phyloP scores from a whole-genome alignment of 1,284 basidiomycete genomes.

The Cutaneotrichosporon sp. region DNA sequence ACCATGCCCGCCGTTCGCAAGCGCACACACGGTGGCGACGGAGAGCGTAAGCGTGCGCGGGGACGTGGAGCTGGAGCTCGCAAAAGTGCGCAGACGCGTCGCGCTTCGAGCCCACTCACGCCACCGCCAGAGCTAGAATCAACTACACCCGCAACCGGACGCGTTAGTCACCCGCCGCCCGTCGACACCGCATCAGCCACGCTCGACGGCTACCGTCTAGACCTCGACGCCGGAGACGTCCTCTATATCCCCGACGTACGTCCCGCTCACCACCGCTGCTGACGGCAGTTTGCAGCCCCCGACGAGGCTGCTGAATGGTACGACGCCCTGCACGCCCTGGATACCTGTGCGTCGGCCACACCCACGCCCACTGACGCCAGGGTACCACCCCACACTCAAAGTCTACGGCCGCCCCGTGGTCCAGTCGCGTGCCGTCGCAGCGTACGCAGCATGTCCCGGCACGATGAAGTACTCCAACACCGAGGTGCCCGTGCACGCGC shows the following conservation, averaged over 20 bases:
- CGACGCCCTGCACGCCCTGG: slow-evolving; percentile 42
- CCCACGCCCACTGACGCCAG: slow-evolving; percentile 9
- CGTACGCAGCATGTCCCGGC: slow-evolving; percentile 48
- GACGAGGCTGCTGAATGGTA: slow-evolving; percentile 48
- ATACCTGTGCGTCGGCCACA: slow-evolving; percentile 43
- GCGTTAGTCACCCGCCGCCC: not conserved
- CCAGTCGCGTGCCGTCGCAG: slow-evolving; percentile 53
- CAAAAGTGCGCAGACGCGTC: no score
- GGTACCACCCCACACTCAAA: slow-evolving; percentile 52
- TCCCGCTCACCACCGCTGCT: not conserved
- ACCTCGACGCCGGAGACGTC: slow-evolving; percentile 33
- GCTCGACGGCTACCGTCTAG: not conserved
- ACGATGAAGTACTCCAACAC: slow-evolving; percentile 51
- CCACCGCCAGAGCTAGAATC: no score
- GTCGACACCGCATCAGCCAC: not conserved
- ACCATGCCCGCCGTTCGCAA: no score
- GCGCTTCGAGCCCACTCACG: no score
- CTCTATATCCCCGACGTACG: slow-evolving; percentile 47
- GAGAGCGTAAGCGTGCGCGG: no score
- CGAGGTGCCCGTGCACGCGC: slow-evolving; percentile 48
- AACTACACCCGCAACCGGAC: not conserved
- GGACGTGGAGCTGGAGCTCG: no score
- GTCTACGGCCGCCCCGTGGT: slow-evolving; percentile 53
- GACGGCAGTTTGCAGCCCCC: slow-evolving; percentile 42
- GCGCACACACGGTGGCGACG: no score